Evolutionary conservation across 1,284 basidiomycete genomes (phyloP).

Genomic region (Puccinia coronata): DNA sequence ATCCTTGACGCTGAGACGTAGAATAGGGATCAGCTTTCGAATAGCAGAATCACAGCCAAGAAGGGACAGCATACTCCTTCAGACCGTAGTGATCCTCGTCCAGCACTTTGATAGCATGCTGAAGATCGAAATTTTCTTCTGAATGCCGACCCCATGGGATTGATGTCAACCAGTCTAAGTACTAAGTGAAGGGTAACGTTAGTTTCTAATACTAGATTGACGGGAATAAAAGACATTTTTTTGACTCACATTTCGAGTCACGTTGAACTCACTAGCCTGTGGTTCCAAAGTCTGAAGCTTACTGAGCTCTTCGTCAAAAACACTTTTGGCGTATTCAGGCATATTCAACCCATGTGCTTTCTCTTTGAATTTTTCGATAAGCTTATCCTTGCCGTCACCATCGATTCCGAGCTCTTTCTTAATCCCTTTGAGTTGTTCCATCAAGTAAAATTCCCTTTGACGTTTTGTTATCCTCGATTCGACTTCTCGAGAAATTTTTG

Average conservation of each 20-base stretch:
- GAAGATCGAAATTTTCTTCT: constrained; percentile 86
- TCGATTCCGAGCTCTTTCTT: constrained; percentile 99
- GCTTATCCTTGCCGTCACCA: constrained; percentile 94
- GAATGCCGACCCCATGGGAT: constrained; percentile 97
- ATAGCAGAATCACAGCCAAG: neutral
- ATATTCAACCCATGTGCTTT: constrained; percentile 82
- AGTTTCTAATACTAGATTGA: neutral
- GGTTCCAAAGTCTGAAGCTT: constrained; percentile 88
- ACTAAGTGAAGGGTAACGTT: constrained; percentile 57
- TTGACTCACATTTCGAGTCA: constrained; percentile 72
- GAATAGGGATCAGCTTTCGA: constrained; percentile 7
- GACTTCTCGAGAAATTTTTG: constrained; percentile 90
- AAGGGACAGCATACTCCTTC: constrained; percentile 64
- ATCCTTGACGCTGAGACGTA: constrained; percentile 70
- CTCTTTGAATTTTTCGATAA: constrained; percentile 94
- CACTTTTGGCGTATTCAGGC: constrained; percentile 87
- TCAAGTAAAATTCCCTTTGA: constrained; percentile 94
- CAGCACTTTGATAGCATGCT: constrained; percentile 78
- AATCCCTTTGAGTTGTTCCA: constrained; percentile 98
- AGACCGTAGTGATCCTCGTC: constrained; percentile 97
- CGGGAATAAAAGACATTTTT: neutral
- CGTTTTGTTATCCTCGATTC: constrained; percentile 96
- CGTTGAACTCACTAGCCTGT: constrained; percentile 77
- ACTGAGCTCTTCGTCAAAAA: constrained; percentile 93
- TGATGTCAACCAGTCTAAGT: constrained; percentile 82